Conservation (phyloP, 1,284 basidiomycete genomes). For the Phellinidium pouzarii region DNA sequence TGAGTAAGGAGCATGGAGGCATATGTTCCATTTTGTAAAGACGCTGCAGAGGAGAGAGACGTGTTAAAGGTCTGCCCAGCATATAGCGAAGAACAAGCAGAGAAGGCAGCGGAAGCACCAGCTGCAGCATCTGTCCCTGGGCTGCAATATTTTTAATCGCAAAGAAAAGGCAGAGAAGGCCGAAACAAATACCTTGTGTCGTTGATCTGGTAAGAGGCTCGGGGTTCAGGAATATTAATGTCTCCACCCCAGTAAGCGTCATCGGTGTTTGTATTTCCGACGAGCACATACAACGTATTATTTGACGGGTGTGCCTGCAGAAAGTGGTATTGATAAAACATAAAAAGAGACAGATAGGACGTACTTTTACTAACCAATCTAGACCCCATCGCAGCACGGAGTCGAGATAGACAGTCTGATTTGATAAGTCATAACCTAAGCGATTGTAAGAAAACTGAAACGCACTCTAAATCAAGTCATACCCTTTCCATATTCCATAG, state of each 20-base stretch:
- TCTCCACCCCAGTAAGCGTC: conserved; percentile 89
- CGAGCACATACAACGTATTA: conserved; percentile 72
- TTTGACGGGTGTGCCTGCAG: conserved; percentile 73
- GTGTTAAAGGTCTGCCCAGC: conserved; percentile 46
- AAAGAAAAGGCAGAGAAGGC: background rate
- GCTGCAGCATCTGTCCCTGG: conserved; percentile 90
- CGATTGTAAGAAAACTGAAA: background rate
- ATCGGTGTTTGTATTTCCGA: conserved; percentile 61
- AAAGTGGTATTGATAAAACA: background rate
- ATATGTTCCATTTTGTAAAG: conserved; percentile 71
- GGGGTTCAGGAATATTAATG: conserved; percentile 63
- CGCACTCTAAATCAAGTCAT: conserved; percentile 1
- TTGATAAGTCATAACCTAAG: conserved; percentile 71
- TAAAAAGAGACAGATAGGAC: conserved; percentile 15
- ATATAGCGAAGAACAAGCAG: conserved; percentile 80
- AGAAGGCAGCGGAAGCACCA: conserved; percentile 76
- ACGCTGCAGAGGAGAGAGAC: conserved; percentile 50
- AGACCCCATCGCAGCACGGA: conserved; percentile 83
- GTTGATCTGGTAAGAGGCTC: conserved; percentile 77
- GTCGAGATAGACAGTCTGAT: conserved; percentile 86
- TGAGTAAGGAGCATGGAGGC: conserved; percentile 63
- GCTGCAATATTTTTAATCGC: conserved; percentile 24
- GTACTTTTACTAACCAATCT: conserved; percentile 85
- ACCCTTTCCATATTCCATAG: conserved; percentile 75
- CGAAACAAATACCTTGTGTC: conserved; percentile 34